Base-by-base conservation (phyloP, 345 rosid species). In the Crucihimalaya himalaica region DNA sequence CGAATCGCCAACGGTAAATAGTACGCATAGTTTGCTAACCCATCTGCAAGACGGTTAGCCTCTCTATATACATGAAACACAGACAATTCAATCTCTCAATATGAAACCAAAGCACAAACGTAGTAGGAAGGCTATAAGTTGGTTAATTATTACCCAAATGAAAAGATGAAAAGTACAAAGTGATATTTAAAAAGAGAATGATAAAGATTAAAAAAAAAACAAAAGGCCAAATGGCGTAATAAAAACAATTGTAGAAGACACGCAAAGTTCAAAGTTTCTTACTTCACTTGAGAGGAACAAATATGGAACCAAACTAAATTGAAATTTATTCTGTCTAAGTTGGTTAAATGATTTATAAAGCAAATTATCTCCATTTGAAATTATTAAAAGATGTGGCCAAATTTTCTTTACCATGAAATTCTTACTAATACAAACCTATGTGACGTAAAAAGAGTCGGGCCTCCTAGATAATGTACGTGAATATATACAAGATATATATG, bases 181-280 rank as follows among this genome's bases (percentile, higher is more conserved):
- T 31, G 5, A 29, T 27, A 47, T 64, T 4, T 5, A 12, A 46
- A 29, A 15, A 46, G 52, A 62, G 52, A 62, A n/a, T 31, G 18
- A 19, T 31, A 18, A 35, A 64, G 1, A 13, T 29, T 6, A n/a
- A 32, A 29, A 45, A 27, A 29, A 6, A 46, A 18, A 29, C 2
- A 47, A 29, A 64, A 66, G 37, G 13, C 31, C 45, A 34, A 34
- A 21, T 14, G 31, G 70, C 21, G 32, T 66, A 34, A 5, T 50
- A 8, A 60, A 46, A 71, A 20, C 29, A 18, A 37, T 50, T 48
- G 60, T 71, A 37, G 23, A 20, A 39, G 58, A 52, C 63, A 72
- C 68, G 63, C 63, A 72, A 72, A 63, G 53, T 29, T 62, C 63
- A 31, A 52, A 63, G 18, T 72, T 62, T 23, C 34, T 63, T 62